phyloP scores from a whole-genome alignment of 1,139 yeast genomes.

The Maudiozyma humilis region DNA sequence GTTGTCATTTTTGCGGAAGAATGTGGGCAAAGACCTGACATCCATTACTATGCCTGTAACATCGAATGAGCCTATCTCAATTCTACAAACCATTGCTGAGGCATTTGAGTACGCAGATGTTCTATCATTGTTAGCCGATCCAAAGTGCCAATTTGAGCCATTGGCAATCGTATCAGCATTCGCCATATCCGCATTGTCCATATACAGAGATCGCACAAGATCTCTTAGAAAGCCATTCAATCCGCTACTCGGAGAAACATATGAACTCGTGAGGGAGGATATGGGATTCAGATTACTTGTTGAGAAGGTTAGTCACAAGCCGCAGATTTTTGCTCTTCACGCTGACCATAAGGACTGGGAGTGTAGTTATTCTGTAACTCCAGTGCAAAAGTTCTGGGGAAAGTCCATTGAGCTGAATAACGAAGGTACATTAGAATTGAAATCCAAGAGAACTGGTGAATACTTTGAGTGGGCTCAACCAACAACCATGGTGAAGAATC shows the following conservation, averaged over 20 bases:
- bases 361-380: conserved; percentile 64
- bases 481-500: conserved; percentile 68
- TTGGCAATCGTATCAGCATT: conserved; percentile 64
- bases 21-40: conserved; percentile 84
- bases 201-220: conserved; percentile 66
- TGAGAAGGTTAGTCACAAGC: conserved; percentile 78
- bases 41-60: conserved; percentile 91
- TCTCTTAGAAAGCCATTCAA: conserved; percentile 83
- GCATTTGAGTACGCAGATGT: conserved; percentile 65
- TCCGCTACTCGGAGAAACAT: conserved; percentile 84
- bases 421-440: conserved; percentile 56
- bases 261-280: conserved; percentile 73
- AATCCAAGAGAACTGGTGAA: conserved; percentile 56
- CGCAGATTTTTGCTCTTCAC: conserved; percentile 72
- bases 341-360: conserved; percentile 73
- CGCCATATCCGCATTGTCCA: conserved; percentile 67
- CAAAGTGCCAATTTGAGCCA: conserved; percentile 45
- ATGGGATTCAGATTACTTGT: conserved; percentile 58
- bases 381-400: conserved; percentile 92
- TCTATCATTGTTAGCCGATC: conserved; percentile 49
- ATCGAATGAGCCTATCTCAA: conserved; percentile 81
- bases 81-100: conserved; percentile 73
- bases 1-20: conserved; percentile 70
- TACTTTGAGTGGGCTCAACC: conserved; percentile 76
- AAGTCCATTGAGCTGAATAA: conserved; percentile 78